These are phyloP conservation scores for Boletus barrowsii DNA, from an alignment of 768 basidiomycete genomes.

Conservation along the genomic window DNA sequence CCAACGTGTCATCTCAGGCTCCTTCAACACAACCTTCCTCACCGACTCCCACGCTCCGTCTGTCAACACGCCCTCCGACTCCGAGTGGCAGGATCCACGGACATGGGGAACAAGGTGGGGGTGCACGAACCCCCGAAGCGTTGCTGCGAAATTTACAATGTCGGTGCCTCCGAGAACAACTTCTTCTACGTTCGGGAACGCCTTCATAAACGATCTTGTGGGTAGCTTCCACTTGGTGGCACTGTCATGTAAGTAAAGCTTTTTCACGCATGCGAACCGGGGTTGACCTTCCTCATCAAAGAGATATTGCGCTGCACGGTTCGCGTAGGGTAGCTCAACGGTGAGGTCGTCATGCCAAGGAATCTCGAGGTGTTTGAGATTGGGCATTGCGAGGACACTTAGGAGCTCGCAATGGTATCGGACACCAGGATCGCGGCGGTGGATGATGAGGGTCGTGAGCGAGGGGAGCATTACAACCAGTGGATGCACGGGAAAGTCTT, in stretches of 20 bases:
- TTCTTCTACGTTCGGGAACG: conserved; percentile 15
- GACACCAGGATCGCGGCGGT: conserved; percentile 11
- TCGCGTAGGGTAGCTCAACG: neutral
- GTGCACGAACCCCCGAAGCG: conserved; percentile 10
- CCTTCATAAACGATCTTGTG: conserved; percentile 13
- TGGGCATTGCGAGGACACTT: conserved; percentile 7
- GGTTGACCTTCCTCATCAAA: conserved; percentile 1
- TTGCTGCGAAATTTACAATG: conserved; percentile 9
- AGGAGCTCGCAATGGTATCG: conserved; percentile 16
- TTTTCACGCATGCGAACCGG: conserved; percentile 9
- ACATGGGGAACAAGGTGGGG: too few relatives aligned
- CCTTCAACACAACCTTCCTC: conserved; percentile 7
- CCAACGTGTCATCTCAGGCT: conserved; percentile 9
- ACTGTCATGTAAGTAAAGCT: conserved; percentile 14
- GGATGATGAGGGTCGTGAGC: conserved; percentile 14
- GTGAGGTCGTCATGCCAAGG: conserved; percentile 18
- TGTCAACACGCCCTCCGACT: neutral
- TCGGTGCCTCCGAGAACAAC: conserved; percentile 14
- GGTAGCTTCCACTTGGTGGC: conserved; percentile 7
- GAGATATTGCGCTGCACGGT: conserved; percentile 7
- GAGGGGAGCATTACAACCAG: conserved; percentile 2
- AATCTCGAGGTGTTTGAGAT: conserved; percentile 13
- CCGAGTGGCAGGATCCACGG: neutral
- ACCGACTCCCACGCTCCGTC: conserved; percentile 10
- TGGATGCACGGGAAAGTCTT: conserved; percentile 4